phyloP scores from a whole-genome alignment of 148 eudicot species.

The Camellia japonica region DNA sequence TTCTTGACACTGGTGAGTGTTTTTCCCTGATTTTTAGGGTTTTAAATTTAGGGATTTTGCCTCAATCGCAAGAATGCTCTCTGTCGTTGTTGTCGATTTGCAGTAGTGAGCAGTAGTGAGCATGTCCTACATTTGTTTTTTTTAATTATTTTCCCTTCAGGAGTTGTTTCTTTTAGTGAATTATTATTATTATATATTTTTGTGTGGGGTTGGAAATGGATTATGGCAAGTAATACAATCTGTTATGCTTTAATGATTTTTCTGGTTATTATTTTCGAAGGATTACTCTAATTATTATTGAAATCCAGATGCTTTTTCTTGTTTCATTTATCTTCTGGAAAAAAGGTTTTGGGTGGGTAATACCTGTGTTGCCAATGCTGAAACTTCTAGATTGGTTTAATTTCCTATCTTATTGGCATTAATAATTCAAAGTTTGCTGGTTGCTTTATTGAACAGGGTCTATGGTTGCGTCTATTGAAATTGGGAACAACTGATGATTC shows the following conservation, averaged over 20 bases:
- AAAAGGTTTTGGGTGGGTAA: neutral
- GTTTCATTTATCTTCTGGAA: neutral
- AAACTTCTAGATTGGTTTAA: slow-evolving; percentile 4
- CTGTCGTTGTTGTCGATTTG: too few species aligned
- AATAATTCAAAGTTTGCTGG: slow-evolving; percentile 15
- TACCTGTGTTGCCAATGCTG: neutral
- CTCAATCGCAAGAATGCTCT: too few species aligned
- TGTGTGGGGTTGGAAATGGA: neutral
- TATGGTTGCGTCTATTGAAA: slow-evolving; percentile 95
- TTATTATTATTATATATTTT: too few species aligned
- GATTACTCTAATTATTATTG: neutral
- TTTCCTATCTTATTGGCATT: slow-evolving; percentile 3
- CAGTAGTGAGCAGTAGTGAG: too few species aligned
- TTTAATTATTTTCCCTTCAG: too few species aligned
- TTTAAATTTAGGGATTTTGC: too few species aligned
- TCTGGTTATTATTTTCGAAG: neutral
- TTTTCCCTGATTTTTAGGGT: too few species aligned
- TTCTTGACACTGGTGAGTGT: too few species aligned
- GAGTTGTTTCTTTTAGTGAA: too few species aligned
- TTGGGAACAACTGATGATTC: slow-evolving; percentile 96
- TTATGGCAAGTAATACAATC: neutral
- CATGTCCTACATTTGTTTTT: too few species aligned
- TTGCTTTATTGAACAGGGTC: slow-evolving; percentile 54
- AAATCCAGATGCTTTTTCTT: neutral
- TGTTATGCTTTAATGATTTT: too few species aligned